Conservation (phyloP, 768 basidiomycete genomes). For the Leucogyrophana mollusca region DNA sequence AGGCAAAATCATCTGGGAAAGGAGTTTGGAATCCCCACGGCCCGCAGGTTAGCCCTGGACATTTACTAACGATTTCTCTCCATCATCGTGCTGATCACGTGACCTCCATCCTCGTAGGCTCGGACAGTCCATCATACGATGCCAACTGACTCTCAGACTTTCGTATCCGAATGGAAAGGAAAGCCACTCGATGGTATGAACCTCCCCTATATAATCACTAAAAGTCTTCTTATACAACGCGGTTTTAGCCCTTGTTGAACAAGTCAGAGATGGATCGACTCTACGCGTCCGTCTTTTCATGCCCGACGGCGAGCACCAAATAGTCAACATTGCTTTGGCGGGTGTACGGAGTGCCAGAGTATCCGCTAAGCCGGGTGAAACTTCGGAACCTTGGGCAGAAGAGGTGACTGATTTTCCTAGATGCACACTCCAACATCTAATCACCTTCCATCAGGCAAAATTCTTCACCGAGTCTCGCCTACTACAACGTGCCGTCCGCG, state of each 20-base stretch:
- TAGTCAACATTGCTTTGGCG: constrained; percentile 81
- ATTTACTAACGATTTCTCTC: neutral
- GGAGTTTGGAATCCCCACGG: constrained; percentile 89
- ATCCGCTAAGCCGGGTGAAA: constrained; percentile 70
- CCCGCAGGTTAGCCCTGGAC: constrained; percentile 58
- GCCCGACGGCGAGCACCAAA: constrained; percentile 87
- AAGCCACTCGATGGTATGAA: constrained; percentile 77
- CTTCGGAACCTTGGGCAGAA: constrained; percentile 83
- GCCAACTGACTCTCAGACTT: constrained; percentile 87
- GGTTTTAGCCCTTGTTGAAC: constrained; percentile 81
- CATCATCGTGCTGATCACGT: constrained; percentile 1
- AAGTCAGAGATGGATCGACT: constrained; percentile 90
- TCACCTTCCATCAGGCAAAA: constrained; percentile 61
- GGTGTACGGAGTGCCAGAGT: constrained; percentile 76
- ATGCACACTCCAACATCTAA: constrained; percentile 6
- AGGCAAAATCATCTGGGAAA: constrained; percentile 71
- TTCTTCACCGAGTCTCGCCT: constrained; percentile 91
- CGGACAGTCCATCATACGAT: constrained; percentile 78
- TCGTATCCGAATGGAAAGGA: constrained; percentile 91
- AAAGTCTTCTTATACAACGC: neutral
- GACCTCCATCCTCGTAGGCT: constrained; percentile 43
- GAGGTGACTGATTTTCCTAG: constrained; percentile 54
- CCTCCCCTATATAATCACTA: constrained; percentile 2
- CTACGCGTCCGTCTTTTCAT: constrained; percentile 85
- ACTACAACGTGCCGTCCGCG: constrained; percentile 75